These are phyloP conservation scores for Gastrolobium villosum DNA, from an alignment of 306 rosid species.

Conservation along the genomic window DNA sequence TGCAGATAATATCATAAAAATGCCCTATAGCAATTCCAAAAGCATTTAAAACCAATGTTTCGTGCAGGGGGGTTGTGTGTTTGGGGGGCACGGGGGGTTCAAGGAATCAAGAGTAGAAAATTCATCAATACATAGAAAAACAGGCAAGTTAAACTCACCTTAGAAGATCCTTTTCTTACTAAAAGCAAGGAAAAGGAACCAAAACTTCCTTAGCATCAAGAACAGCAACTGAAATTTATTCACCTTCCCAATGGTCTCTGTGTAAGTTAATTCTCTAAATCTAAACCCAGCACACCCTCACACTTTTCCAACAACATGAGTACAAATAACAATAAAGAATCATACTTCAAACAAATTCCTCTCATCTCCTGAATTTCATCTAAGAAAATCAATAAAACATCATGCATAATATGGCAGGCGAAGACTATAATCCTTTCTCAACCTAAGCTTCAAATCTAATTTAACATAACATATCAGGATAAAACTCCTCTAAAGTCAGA, in stretches of 20 bases:
- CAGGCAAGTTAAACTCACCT: not conserved
- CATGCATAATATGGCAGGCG: not conserved
- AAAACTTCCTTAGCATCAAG: not conserved
- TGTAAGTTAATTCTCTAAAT: not conserved
- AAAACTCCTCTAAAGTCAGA: too few relatives aligned
- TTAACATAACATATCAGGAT: too few relatives aligned
- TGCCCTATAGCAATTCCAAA: not conserved
- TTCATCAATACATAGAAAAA: constrained; percentile 24
- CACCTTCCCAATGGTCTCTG: not conserved
- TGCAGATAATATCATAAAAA: not conserved
- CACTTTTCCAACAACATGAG: not conserved
- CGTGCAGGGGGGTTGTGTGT: too few relatives aligned
- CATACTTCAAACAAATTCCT: constrained; percentile 2
- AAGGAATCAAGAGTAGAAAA: not conserved
- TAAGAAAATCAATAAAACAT: not conserved
- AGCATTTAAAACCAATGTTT: constrained; percentile 11
- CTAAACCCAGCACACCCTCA: not conserved
- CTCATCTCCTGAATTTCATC: not conserved
- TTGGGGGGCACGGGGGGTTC: not conserved
- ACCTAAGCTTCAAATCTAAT: not conserved
- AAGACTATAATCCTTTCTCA: not conserved
- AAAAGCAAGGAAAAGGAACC: not conserved
- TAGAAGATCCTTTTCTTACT: constrained; percentile 1
- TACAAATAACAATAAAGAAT: constrained; percentile 23
- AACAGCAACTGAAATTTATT: not conserved